phyloP scores from a whole-genome alignment of 2,329 filamentous ascomycete genomes.

The Colletotrichum sp. region DNA sequence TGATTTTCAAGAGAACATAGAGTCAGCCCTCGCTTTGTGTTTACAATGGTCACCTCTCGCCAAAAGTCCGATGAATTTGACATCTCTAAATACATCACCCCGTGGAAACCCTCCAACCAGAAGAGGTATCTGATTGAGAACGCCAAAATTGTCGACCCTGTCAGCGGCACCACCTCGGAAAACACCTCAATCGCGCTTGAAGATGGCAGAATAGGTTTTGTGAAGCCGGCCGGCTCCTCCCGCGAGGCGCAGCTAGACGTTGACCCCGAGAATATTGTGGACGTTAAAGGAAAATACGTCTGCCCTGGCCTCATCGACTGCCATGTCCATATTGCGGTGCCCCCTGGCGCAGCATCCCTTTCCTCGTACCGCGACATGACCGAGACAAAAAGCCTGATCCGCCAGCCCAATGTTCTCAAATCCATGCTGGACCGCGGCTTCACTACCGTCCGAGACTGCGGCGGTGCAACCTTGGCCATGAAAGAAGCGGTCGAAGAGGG shows the following conservation, averaged over 20 bases:
- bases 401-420: slow-evolving; percentile 44
- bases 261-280: not conserved
- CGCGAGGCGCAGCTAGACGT: not conserved
- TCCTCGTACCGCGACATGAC: slow-evolving; percentile 31
- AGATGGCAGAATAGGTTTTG: not conserved
- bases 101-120: not conserved
- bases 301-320: slow-evolving; percentile 37
- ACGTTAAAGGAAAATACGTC: slow-evolving; percentile 31
- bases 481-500: not conserved
- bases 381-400: slow-evolving; percentile 39
- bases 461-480: slow-evolving; percentile 48
- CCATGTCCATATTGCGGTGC: slow-evolving; percentile 34
- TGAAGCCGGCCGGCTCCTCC: not conserved
- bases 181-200: not conserved
- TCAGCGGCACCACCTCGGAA: not conserved
- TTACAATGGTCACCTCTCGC: not conserved
- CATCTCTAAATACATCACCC: not conserved
- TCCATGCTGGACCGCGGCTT: slow-evolving; percentile 64
- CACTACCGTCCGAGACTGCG: slow-evolving; percentile 63
- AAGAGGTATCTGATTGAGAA: not conserved
- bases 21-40: not conserved
- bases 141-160: not conserved
- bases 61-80: not conserved
- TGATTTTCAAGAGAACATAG: rapidly evolving
- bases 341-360: slow-evolving; percentile 25